Percentiles rank a stretch among this genome's conserved stretches.
phyloP scores from a whole-genome alignment of 495 filamentous ascomycete genomes.

The Cudoniella acicularis region DNA sequence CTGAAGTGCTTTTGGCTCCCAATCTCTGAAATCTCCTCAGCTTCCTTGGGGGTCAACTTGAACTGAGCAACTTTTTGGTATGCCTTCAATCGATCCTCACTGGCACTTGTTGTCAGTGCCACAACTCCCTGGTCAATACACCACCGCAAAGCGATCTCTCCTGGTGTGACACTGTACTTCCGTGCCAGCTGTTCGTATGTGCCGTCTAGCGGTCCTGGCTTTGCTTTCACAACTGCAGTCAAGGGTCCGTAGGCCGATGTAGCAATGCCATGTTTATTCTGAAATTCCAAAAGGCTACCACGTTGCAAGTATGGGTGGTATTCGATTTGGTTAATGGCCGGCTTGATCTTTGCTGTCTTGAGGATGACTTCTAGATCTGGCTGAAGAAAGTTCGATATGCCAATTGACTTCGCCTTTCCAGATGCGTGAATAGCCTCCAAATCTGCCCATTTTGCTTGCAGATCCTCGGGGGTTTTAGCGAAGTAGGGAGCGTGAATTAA shows the following conservation, averaged over 20 bases:
- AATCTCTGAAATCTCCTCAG: constrained; percentile 57
- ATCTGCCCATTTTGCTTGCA: constrained; percentile 69
- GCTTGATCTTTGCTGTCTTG: constrained; percentile 57
- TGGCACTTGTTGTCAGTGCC: constrained; percentile 73
- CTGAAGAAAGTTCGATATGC: constrained; percentile 77
- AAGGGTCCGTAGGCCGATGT: constrained; percentile 68
- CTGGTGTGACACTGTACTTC: constrained; percentile 74
- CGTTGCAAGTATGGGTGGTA: constrained; percentile 87
- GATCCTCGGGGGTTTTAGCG: constrained; percentile 53
- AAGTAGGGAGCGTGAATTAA: constrained; percentile 77
- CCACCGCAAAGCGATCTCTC: constrained; percentile 73
- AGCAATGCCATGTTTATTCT: constrained; percentile 64
- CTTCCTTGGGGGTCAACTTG: constrained; percentile 66
- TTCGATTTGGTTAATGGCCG: constrained; percentile 84
- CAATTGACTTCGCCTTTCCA: constrained; percentile 73
- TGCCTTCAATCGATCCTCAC: constrained; percentile 62
- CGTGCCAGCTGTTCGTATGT: constrained; percentile 55
- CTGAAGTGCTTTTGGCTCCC: constrained; percentile 68
- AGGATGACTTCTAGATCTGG: constrained; percentile 65
- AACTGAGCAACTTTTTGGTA: constrained; percentile 60
- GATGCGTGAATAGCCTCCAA: constrained; percentile 70
- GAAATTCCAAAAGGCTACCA: constrained; percentile 58
- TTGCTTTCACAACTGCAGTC: constrained; percentile 59
- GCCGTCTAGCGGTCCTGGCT: constrained; percentile 64
- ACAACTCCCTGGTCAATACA: constrained; percentile 74